Evolutionary conservation across 1,284 basidiomycete species (phyloP).

Genomic region (Coriolopsis trogii): DNA sequence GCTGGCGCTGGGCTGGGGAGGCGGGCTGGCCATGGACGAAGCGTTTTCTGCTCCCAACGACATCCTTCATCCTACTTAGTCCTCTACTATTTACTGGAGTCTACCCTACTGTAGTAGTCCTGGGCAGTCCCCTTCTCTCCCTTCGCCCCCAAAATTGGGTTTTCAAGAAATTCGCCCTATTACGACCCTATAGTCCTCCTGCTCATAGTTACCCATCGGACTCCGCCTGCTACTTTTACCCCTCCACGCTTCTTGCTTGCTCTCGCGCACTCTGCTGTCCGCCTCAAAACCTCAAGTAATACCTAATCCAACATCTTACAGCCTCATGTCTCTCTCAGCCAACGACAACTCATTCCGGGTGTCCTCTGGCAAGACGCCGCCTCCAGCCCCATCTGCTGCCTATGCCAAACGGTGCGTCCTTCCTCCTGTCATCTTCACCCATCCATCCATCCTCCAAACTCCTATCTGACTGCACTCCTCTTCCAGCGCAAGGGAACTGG

Average conservation of each 20-base stretch:
- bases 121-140: conserved; percentile 41
- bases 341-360: conserved; percentile 80
- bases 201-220: conserved; percentile 54
- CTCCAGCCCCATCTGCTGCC: conserved; percentile 86
- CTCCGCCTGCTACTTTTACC: conserved; percentile 35
- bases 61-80: conserved; percentile 49
- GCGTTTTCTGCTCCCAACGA: conserved; percentile 43
- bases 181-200: conserved; percentile 43
- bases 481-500: conserved; percentile 77
- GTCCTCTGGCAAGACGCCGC: conserved; percentile 84
- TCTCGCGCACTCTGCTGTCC: conserved; percentile 34
- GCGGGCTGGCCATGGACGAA: conserved; percentile 26
- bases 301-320: conserved; percentile 71
- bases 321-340: conserved; percentile 85
- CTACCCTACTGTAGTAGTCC: conserved; percentile 43
- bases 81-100: conserved; percentile 43
- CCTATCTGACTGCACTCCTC: conserved; percentile 10
- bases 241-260: conserved; percentile 34
- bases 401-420: conserved; percentile 77
- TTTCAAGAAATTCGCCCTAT: conserved; percentile 37
- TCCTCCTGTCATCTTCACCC: background rate
- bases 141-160: conserved; percentile 43
- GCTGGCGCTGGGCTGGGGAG: conserved; percentile 20
- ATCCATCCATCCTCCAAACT: conserved; percentile 6
- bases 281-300: conserved; percentile 62